phyloP scores from a whole-genome alignment of 2,329 filamentous ascomycete genomes.

The Lachnellula subtilissima region DNA sequence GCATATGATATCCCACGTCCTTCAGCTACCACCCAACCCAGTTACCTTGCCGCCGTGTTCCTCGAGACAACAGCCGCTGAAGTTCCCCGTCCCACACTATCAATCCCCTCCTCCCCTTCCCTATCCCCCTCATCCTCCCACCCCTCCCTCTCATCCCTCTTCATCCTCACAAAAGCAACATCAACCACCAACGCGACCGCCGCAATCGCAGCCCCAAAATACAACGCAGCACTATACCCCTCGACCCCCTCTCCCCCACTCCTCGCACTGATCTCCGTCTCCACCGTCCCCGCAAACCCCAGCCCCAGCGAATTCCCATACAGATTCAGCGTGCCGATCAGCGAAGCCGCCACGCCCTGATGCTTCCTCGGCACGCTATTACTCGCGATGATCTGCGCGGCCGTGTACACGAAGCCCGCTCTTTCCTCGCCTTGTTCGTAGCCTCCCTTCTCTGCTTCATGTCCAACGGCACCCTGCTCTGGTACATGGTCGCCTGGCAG shows the following conservation, averaged over 20 bases:
- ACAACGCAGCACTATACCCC: slow-evolving; percentile 38
- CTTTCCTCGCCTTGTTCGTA: slow-evolving; percentile 14
- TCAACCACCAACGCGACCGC: slow-evolving; percentile 33
- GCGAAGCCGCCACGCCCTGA: slow-evolving; percentile 45
- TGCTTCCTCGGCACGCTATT: slow-evolving; percentile 43
- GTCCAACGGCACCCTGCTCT: slow-evolving; percentile 39
- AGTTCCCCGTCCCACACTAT: too few species aligned
- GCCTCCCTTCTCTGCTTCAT: slow-evolving; percentile 19
- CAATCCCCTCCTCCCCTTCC: too few species aligned
- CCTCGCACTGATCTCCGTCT: slow-evolving; percentile 20
- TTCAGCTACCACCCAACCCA: too few species aligned
- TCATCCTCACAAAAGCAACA: slow-evolving; percentile 37
- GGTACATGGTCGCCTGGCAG: slow-evolving; percentile 44
- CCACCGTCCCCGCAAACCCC: slow-evolving; percentile 40
- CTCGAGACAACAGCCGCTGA: too few species aligned
- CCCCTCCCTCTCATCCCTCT: slow-evolving; percentile 36
- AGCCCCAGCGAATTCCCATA: slow-evolving; percentile 41
- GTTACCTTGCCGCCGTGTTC: too few species aligned
- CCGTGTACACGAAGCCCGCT: slow-evolving; percentile 46
- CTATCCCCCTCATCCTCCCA: slow-evolving; percentile 24
- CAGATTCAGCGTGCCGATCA: slow-evolving; percentile 40
- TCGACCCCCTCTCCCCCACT: slow-evolving; percentile 21
- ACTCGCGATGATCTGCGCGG: slow-evolving; percentile 49
- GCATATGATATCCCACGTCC: too few species aligned
- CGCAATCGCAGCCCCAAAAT: slow-evolving; percentile 37